Percentiles rank a stretch among this genome's conserved stretches.
These are phyloP conservation scores for Trichophyton simii DNA, from an alignment of 2,329 filamentous ascomycete genomes.

Conservation along the genomic window DNA sequence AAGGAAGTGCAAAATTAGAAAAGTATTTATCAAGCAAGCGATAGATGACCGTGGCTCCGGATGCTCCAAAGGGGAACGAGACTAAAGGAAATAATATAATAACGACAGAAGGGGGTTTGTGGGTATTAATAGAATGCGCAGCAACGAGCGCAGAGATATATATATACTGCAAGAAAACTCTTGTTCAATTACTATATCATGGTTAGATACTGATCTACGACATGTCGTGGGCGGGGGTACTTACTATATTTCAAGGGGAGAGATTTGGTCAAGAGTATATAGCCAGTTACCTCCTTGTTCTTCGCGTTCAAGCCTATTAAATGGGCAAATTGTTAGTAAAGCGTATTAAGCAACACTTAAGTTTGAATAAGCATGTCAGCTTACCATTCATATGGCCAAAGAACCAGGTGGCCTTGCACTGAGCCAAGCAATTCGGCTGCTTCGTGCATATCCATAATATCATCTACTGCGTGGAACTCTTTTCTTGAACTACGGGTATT, in stretches of 20 bases:
- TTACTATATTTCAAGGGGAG: slow-evolving; percentile 84
- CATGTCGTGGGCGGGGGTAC: slow-evolving; percentile 12
- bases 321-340: background rate
- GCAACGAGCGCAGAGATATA: background rate
- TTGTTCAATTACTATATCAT: slow-evolving; percentile 8
- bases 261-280: slow-evolving; percentile 90
- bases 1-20: background rate
- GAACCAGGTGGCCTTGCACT: slow-evolving; percentile 76
- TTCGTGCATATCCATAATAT: slow-evolving; percentile 60
- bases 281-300: slow-evolving; percentile 93
- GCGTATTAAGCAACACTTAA: background rate
- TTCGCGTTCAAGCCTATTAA: slow-evolving; percentile 60
- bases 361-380: slow-evolving; percentile 14
- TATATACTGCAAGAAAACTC: background rate
- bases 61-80: background rate
- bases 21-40: background rate
- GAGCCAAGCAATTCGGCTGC: slow-evolving; percentile 70
- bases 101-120: background rate
- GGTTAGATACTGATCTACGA: background rate
- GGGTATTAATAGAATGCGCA: background rate
- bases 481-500: slow-evolving; percentile 36
- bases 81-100: background rate
- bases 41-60: background rate
- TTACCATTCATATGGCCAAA: slow-evolving; percentile 88
- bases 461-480: slow-evolving; percentile 49